These are phyloP conservation scores for Cucumis sativus DNA, from an alignment of 306 rosid species.

Conservation along the genomic window Cucumber_9930_V3 NC_026656.2:12228501-12229000, in stretches of 20 bases:
- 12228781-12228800: not conserved
- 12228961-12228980: constrained; percentile 96
- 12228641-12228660: not conserved
- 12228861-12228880: constrained; percentile 99
- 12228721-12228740: not conserved
- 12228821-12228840: not conserved
- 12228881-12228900: constrained; percentile 97
- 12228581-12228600: constrained; percentile 97
- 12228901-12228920: constrained; percentile 96
- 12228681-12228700: not conserved
- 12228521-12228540: constrained; percentile 91
- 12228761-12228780: not conserved
- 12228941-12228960: constrained; percentile 97
- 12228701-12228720: not conserved
- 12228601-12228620: constrained; percentile 94
- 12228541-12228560: constrained; percentile 97
- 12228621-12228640: not conserved
- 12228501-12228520: constrained; percentile 86
- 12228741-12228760: not conserved
- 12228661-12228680: not conserved
- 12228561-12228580: constrained; percentile 93
- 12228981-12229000: constrained; percentile 96
- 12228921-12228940: constrained; percentile 96
- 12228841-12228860: constrained; percentile 28
- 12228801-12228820: not conserved